Evolutionary conservation across 2,329 filamentous ascomycete species (phyloP).

Genomic region (Epichloe elymi): DNA sequence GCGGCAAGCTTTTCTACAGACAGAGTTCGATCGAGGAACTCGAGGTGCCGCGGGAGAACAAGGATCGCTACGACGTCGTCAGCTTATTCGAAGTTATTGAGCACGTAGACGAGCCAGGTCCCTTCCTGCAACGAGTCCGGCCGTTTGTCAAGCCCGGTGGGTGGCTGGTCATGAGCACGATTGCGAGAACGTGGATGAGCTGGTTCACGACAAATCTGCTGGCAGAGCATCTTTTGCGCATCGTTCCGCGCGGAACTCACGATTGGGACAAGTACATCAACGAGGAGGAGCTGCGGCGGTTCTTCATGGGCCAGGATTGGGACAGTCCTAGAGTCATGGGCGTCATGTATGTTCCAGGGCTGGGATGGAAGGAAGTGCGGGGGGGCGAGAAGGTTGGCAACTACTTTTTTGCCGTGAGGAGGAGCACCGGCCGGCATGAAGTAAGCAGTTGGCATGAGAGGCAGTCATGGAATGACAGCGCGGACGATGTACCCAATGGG

Average conservation of each 20-base stretch:
- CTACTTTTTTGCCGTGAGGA: constrained; percentile 88
- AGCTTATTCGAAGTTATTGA: constrained; percentile 91
- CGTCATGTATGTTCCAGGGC: constrained; percentile 76
- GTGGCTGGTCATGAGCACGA: constrained; percentile 87
- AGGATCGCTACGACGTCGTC: constrained; percentile 59
- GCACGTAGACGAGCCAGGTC: constrained; percentile 65
- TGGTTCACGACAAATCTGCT: constrained; percentile 89
- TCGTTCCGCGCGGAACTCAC: constrained; percentile 87
- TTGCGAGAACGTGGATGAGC: constrained; percentile 75
- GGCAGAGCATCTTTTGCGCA: constrained; percentile 74
- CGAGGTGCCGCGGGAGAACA: constrained; percentile 21
- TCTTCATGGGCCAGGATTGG: constrained; percentile 45
- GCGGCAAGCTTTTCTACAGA: constrained; percentile 53
- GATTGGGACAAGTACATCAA: constrained; percentile 97
- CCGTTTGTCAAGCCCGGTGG: constrained; percentile 77
- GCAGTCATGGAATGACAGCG: background rate
- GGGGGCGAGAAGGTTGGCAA: constrained; percentile 79
- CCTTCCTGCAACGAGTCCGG: constrained; percentile 59
- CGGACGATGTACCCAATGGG: background rate
- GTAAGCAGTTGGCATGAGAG: background rate
- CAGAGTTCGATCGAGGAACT: constrained; percentile 68
- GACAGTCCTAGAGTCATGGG: constrained; percentile 53
- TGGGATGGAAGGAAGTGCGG: constrained; percentile 76
- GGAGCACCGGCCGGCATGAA: constrained; percentile 10
- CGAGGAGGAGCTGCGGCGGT: constrained; percentile 55